These are phyloP conservation scores for Colletotrichum aenigma DNA, from an alignment of 2,329 filamentous ascomycete genomes.

Conservation along the genomic window DNA sequence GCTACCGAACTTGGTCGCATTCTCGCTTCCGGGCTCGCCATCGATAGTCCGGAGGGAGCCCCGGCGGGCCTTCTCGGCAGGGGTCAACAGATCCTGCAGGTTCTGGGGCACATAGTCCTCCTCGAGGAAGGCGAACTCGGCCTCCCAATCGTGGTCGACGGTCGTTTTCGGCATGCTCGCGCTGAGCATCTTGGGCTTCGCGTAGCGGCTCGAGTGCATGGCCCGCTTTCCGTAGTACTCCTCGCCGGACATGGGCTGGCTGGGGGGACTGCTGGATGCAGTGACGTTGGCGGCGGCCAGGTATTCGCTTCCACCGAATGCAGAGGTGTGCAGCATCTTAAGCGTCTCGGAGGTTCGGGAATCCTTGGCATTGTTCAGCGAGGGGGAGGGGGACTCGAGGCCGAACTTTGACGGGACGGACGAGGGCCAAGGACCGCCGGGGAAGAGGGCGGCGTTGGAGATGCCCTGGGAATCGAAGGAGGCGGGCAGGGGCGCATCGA, in stretches of 20 bases:
- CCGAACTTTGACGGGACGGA: constrained; percentile 93
- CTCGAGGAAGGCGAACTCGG: constrained; percentile 76
- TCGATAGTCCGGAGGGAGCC: constrained; percentile 63
- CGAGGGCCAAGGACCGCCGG: constrained; percentile 80
- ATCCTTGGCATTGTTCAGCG: constrained; percentile 67
- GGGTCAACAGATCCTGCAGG: constrained; percentile 68
- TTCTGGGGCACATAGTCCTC: constrained; percentile 86
- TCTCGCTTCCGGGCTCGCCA: constrained; percentile 52
- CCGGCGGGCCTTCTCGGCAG: constrained; percentile 68
- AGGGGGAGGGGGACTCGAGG: constrained; percentile 82
- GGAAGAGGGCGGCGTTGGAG: constrained; percentile 85
- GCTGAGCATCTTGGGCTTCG: constrained; percentile 72
- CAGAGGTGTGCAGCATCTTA: constrained; percentile 69
- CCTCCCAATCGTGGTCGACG: constrained; percentile 69
- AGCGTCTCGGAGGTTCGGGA: constrained; percentile 66
- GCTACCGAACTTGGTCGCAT: constrained; percentile 64
- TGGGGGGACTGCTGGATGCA: constrained; percentile 47
- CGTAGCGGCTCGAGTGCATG: constrained; percentile 71
- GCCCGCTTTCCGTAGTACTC: constrained; percentile 73
- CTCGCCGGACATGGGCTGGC: constrained; percentile 56
- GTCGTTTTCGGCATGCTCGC: constrained; percentile 69
- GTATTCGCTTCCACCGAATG: constrained; percentile 70
- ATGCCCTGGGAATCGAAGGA: constrained; percentile 97
- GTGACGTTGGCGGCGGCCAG: constrained; percentile 49
- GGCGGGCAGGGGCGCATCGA: constrained; percentile 90